phyloP scores from a whole-genome alignment of 1,284 basidiomycete species.

The Malassezia slooffiae region DNA sequence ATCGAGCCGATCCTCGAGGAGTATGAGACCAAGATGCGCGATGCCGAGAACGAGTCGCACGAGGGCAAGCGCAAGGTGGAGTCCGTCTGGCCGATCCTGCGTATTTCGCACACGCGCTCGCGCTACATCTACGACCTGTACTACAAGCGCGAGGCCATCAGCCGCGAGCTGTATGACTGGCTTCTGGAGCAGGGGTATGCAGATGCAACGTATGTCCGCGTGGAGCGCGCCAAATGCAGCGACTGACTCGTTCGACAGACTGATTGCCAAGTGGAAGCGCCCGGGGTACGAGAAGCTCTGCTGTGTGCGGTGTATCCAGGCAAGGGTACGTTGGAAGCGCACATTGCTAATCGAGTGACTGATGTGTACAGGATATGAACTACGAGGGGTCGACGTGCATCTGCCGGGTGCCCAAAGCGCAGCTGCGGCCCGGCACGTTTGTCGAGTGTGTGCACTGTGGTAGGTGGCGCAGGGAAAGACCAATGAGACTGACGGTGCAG shows the following conservation, averaged over 20 bases:
- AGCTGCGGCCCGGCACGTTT: constrained; percentile 77
- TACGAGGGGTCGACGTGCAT: constrained; percentile 99
- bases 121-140: constrained; percentile 96
- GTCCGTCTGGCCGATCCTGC: constrained; percentile 97
- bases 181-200: constrained; percentile 92
- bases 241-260: constrained; percentile 52
- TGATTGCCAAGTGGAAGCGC: constrained; percentile 99
- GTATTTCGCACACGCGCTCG: constrained; percentile 76
- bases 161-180: constrained; percentile 92
- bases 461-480: no score
- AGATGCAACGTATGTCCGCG: constrained; percentile 78
- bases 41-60: constrained; percentile 77
- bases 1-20: constrained; percentile 55
- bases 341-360: constrained; percentile 15
- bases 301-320: constrained; percentile 92
- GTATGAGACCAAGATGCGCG: constrained; percentile 44
- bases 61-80: constrained; percentile 96
- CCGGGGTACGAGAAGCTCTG: constrained; percentile 96
- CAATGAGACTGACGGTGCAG: neutral
- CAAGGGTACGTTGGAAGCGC: constrained; percentile 57
- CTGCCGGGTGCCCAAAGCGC: constrained; percentile 89
- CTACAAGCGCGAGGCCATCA: constrained; percentile 94
- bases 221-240: no score
- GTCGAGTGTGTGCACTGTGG: constrained; percentile 96
- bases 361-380: constrained; percentile 88